Base-by-base conservation (phyloP, 805 yeast species). In the Komagataella ulmi region DNA sequence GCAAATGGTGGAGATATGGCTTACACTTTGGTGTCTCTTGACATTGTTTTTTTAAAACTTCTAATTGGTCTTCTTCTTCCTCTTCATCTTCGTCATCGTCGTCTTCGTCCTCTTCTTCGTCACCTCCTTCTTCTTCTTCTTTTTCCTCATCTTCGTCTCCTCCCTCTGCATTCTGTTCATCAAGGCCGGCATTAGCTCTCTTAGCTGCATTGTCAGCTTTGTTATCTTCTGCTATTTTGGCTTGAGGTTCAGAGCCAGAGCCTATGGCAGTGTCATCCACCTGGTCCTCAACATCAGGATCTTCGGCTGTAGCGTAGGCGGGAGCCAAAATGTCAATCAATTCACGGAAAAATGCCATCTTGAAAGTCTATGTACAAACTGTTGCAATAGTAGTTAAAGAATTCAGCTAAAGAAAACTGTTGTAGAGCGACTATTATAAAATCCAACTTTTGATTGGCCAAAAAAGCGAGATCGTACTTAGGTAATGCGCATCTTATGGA, bases 1-100 rank as follows among this genome's bases (percentile, higher is more conserved):
- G 82, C 72, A 84, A 89, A 72, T 90, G 97, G 72, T 90, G 97
- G 62, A 80, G 79, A 67, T 77, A 77, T 58, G 81, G 81, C 60
- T 81, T 75, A 71, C 95, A 85, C 50, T 79, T 78, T 53, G 74
- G 75, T 50, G 85, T 75, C 56, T 80, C 75, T 50, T 79, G 69
- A 70, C 96, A 88, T 65, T 84, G 88, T 58, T 70, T 83, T 63
- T 74, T 78, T 57, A 84, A 67, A 40, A 70, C 73, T 47, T 85
- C 93, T 54, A 79, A 70, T 64, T 75, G 85, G 65, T 85, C 93
- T 48, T 66, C 78, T 45, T 69, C 75, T 62, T 76, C 88, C 53
- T 82, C 91, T 54, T 85, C 72, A 6, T 67, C 72, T 5, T 67
- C 72, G 3, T 67, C 71, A 1, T 66, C 71, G 1, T 67, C 72